phyloP scores from a whole-genome alignment of 2,329 filamentous ascomycete species.

The Nectriaceae sp. region DNA sequence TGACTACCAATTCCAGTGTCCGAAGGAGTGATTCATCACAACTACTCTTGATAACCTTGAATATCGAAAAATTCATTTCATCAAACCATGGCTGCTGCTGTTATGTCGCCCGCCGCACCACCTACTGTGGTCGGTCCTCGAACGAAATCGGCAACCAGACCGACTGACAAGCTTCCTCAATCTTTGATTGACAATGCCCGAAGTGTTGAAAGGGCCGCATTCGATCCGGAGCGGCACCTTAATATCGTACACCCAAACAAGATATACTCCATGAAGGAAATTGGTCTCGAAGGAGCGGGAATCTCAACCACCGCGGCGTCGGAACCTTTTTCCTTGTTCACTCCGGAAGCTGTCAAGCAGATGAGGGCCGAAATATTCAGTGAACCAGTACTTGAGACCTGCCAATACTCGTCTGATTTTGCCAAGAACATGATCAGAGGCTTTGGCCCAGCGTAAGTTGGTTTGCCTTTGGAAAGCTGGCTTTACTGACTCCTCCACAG shows the following conservation, averaged over 20 bases:
- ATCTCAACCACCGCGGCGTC: constrained; percentile 65
- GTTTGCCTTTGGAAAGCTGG: not conserved
- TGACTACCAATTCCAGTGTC: too few species aligned
- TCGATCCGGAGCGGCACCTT: constrained; percentile 58
- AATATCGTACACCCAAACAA: constrained; percentile 50
- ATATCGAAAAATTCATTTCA: too few species aligned
- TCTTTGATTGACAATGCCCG: constrained; percentile 28
- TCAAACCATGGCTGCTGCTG: not conserved
- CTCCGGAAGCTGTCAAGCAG: constrained; percentile 57
- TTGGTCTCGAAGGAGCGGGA: constrained; percentile 57
- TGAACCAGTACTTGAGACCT: constrained; percentile 57
- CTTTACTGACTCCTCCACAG: constrained; percentile 24
- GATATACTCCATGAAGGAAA: constrained; percentile 61
- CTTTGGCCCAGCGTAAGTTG: constrained; percentile 46
- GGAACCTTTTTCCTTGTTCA: constrained; percentile 65
- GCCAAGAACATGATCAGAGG: constrained; percentile 59
- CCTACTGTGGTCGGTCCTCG: constrained; percentile 27
- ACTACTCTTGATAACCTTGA: too few species aligned
- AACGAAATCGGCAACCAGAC: constrained; percentile 28
- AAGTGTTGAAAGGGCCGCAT: constrained; percentile 29
- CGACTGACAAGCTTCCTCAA: constrained; percentile 26
- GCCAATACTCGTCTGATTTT: constrained; percentile 46
- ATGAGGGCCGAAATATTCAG: constrained; percentile 65
- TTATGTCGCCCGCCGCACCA: not conserved
- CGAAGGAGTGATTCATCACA: too few species aligned